phyloP scores from a whole-genome alignment of 2,329 filamentous ascomycete genomes.

The Clonostachys chloroleuca region DNA sequence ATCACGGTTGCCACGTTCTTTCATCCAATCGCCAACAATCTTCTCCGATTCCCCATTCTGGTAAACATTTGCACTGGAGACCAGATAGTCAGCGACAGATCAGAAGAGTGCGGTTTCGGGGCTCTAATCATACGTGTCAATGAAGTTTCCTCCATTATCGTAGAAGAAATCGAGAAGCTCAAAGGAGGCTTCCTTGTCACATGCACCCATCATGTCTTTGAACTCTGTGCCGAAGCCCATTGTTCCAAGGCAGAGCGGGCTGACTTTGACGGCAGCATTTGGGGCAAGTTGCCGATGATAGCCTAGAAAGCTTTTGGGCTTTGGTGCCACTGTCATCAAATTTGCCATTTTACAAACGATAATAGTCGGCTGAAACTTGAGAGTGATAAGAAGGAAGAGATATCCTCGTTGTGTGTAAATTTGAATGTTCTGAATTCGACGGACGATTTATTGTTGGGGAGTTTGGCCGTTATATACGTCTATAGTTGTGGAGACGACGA shows the following conservation, averaged over 20 bases:
- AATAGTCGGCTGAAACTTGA: too few species aligned
- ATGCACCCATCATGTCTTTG: slow-evolving; percentile 36
- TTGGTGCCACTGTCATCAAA: background rate
- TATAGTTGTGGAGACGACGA: too few species aligned
- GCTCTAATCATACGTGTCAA: slow-evolving; percentile 36
- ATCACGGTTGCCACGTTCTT: slow-evolving; percentile 32
- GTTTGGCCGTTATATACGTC: too few species aligned
- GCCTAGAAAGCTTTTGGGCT: background rate
- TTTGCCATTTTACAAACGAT: too few species aligned
- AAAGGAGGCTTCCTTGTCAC: slow-evolving; percentile 46
- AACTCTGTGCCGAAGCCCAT: slow-evolving; percentile 39
- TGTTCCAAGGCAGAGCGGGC: slow-evolving; percentile 35
- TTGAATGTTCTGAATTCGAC: too few species aligned
- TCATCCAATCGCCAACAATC: slow-evolving; percentile 47
- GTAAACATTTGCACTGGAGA: slow-evolving; percentile 31
- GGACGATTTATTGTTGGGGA: too few species aligned
- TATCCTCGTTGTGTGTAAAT: too few species aligned
- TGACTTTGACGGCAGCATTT: slow-evolving; percentile 38
- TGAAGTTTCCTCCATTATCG: slow-evolving; percentile 54
- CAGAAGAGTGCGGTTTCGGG: too few species aligned
- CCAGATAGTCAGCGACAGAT: too few species aligned
- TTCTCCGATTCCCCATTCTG: slow-evolving; percentile 42
- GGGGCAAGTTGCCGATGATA: slow-evolving; percentile 9
- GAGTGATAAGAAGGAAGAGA: too few species aligned
- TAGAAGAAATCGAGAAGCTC: slow-evolving; percentile 51